Base-by-base conservation (phyloP, 768 basidiomycete genomes). In the Sarcodon sp. region DNA sequence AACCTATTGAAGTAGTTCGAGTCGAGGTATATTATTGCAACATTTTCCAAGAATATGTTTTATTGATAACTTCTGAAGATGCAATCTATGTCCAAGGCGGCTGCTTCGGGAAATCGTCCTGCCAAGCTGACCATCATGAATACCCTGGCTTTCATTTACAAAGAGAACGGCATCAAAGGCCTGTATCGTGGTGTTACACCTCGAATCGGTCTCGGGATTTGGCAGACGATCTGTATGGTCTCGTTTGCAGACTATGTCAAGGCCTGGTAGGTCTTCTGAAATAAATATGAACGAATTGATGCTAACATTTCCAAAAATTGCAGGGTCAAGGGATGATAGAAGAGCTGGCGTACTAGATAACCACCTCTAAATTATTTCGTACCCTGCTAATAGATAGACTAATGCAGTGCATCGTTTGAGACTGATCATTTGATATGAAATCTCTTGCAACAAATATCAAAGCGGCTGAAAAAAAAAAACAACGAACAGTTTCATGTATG, bases 211-310 rank as follows among this genome's bases (percentile, higher is more conserved):
- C 79, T 99, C 51, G 92, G 94, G 51, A 77, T 94, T 61, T 96
- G 91, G 91, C 91, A 96, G 67, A 96, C 91, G 6, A 74, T 97
- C 55, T 99, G 96, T 74, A 99, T 99, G 94, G 94, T 98, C 55
- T 92, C 89, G 16, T 84, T 97, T 54, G 92, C 93, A 15, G 93
- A 97, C 67, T 92, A 92, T 60, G 92, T 97, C 54, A 94, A 92
- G 64, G 73, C 69, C 49, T 91, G 88, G 85, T 84, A 53, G 34
- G 68, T 61, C 8, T 32, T 21, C 3, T 38, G 35, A 38, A 16
- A 15, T 7, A 44, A 33, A 38, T 35, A 27, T 21, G 36, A 3
- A 7, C 4, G 21, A 15, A 21, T 32, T 11, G 10, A 11, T 13
- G 15, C 21, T 27, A 27, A 27, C 4, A 27, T 27, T 3, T 4